Evolutionary conservation across 179 eudicot genomes (phyloP), one percentile per base, ranked within the genome.

Genomic region (Beta corolliflora): DNA sequence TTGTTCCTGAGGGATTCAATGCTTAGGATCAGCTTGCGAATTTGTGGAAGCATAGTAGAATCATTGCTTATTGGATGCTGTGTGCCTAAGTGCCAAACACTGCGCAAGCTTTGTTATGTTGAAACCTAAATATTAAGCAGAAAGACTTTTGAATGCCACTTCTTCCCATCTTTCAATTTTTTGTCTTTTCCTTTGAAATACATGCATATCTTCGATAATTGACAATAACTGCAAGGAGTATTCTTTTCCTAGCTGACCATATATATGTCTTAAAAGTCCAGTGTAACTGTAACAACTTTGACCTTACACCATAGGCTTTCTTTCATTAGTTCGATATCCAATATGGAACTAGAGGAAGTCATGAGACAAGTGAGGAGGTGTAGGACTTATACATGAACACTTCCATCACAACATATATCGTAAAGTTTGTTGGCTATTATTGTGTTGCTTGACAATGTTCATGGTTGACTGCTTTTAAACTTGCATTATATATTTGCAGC

Each of bases 401-500:
- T 19, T 60, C 69, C 44, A 79, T 71, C 59, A 25, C 14, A 7
- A 58, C 56, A 29, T 41, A 61, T 61, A 36, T 48, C 15, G 68
- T 81, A 46, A 53, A 55, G 59, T 50, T 80, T 77, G 13, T 77
- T 81, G n/a, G 10, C 77, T 11, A 54, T 60, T 4, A 77, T 50
- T 77, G 55, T 48, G 64, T 68, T 78, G 69, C 46, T 78, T 81
- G 21, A 29, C 60, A 44, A 54, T 75, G 76, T 75, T 79, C 36
- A 66, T 78, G 21, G 29, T 46, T 56, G 46, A 23, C 56, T 48
- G 25, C 63, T 31, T 44, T 50, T 53, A 61, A 80, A 77, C 56
- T 77, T 71, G 63, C 76, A 9, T 69, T 81, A 19, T 75, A 12
- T 85, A 52, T 75, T 53, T 84, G 82, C 90, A 96, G 99, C 89